Percentiles rank a stretch among this genome's conserved stretches.
phyloP scores from a whole-genome alignment of 768 basidiomycete genomes.

The Amanita polypyramis region DNA sequence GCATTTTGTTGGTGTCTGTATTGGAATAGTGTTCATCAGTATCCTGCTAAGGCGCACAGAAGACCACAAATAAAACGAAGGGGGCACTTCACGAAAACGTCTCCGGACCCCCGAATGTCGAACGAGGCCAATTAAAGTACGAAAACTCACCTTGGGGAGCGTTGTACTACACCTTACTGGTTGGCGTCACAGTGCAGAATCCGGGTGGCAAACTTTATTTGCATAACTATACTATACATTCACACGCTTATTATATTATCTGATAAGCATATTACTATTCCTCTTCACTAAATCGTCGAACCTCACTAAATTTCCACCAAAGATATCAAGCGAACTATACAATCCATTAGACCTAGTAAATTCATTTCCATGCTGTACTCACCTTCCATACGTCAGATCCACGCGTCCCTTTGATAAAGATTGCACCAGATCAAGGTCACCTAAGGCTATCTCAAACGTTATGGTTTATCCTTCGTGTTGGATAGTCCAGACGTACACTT shows the following conservation, averaged over 20 bases:
- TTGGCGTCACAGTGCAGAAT: constrained; percentile 17
- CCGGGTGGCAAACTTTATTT: constrained; percentile 35
- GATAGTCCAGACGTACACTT: constrained; percentile 42
- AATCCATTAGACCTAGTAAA: background rate
- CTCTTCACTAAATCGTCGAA: constrained; percentile 11
- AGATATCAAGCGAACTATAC: constrained; percentile 42
- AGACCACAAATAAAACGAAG: no score
- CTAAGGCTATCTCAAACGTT: constrained; percentile 43
- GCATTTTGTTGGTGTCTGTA: constrained; percentile 47
- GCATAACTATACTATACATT: constrained; percentile 30
- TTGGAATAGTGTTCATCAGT: constrained; percentile 8
- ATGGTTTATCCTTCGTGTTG: background rate
- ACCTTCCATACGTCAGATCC: constrained; percentile 84
- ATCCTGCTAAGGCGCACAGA: background rate
- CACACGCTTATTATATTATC: constrained; percentile 24
- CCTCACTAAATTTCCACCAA: constrained; percentile 35
- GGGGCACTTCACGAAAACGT: no score
- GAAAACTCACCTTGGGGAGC: constrained; percentile 32
- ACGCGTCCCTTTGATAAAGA: constrained; percentile 73
- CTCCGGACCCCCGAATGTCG: no score
- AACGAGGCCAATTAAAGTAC: background rate
- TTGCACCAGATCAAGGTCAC: constrained; percentile 76
- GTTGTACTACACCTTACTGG: constrained; percentile 27
- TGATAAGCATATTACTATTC: constrained; percentile 16
- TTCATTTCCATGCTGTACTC: background rate